Conservation (phyloP, 116 monocot species). For the Thalassia testudinum region DNA sequence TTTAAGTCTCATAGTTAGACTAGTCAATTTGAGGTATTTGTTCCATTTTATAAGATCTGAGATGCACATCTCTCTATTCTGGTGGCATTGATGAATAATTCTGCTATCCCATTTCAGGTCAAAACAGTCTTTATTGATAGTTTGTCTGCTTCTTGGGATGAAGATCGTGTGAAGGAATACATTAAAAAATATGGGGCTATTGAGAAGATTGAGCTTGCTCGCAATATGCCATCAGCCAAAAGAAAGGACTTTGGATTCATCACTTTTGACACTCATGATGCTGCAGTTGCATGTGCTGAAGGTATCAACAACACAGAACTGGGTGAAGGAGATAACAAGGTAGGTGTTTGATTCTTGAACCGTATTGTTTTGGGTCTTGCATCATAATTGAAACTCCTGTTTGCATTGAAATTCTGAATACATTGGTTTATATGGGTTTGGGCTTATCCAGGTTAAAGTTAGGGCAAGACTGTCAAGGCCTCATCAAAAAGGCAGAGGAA, state of each 20-base stretch:
- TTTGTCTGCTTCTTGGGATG: constrained; percentile 83
- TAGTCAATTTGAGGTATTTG: too few relatives aligned
- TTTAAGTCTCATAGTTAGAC: too few relatives aligned
- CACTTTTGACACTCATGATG: constrained; percentile 82
- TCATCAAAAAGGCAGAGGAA: constrained; percentile 60
- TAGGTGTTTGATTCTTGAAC: constrained; percentile 11
- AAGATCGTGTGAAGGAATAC: constrained; percentile 59
- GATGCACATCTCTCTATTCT: too few relatives aligned
- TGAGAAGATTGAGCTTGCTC: constrained; percentile 90
- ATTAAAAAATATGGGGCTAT: constrained; percentile 80
- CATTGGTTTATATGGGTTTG: too few relatives aligned
- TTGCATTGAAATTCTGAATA: too few relatives aligned
- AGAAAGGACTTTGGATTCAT: constrained; percentile 99
- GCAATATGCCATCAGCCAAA: constrained; percentile 91
- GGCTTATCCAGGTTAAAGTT: constrained; percentile 50
- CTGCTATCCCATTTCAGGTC: constrained; percentile 72
- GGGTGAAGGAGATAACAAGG: constrained; percentile 86
- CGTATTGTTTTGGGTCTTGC: too few relatives aligned
- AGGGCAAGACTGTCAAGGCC: constrained; percentile 85
- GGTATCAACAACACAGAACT: constrained; percentile 71
- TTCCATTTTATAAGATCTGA: too few relatives aligned
- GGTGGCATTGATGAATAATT: too few relatives aligned
- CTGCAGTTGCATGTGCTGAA: constrained; percentile 78
- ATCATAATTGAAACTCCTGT: too few relatives aligned
- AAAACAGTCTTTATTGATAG: constrained; percentile 96